These are phyloP conservation scores for Silene conica DNA, from an alignment of 148 eudicot genomes.

Conservation along the genomic window DNA sequence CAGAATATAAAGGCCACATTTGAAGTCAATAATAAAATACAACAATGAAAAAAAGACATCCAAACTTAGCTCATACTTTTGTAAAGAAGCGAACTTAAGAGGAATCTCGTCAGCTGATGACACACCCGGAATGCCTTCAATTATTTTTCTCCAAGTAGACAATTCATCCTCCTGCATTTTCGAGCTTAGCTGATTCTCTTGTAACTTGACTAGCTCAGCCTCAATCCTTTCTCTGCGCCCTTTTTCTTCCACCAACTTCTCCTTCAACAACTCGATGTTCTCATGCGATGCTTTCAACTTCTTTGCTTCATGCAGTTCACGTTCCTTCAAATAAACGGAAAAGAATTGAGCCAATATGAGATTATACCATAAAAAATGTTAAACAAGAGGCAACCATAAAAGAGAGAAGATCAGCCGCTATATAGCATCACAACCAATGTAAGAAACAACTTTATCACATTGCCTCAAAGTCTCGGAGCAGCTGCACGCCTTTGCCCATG, in stretches of 20 bases:
- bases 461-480: not conserved
- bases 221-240: slow-evolving; percentile 73
- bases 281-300: slow-evolving; percentile 71
- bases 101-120: slow-evolving; percentile 67
- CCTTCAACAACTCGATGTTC: slow-evolving; percentile 69
- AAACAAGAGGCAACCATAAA: not conserved
- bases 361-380: not conserved
- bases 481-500: not conserved
- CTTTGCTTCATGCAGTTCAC: slow-evolving; percentile 84
- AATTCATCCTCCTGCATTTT: slow-evolving; percentile 69
- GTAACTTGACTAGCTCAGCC: slow-evolving; percentile 55
- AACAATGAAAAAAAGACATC: not conserved
- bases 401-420: not conserved
- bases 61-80: slow-evolving; percentile 52
- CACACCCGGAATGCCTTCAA: slow-evolving; percentile 72
- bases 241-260: slow-evolving; percentile 77
- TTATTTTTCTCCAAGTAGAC: slow-evolving; percentile 62
- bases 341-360: not conserved
- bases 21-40: not conserved
- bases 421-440: not conserved
- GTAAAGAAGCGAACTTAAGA: slow-evolving; percentile 68
- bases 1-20: not conserved
- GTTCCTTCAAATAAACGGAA: slow-evolving; percentile 44
- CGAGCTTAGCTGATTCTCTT: slow-evolving; percentile 52
- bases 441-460: not conserved